These are phyloP conservation scores for Daldinia childiae DNA, from an alignment of 495 filamentous ascomycete genomes.

Conservation along the genomic window DNA sequence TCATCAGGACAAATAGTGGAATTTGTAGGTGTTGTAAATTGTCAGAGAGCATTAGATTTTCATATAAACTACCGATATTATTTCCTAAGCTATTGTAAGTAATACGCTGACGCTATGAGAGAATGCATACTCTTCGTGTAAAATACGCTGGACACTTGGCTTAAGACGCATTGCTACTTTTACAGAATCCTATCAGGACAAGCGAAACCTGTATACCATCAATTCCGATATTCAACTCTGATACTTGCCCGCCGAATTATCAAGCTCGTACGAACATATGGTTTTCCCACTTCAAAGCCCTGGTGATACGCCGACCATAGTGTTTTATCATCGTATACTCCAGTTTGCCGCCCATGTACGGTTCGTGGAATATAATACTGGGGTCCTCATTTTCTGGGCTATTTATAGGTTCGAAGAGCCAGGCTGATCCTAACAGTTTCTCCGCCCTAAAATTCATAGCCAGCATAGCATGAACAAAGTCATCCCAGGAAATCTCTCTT, in stretches of 20 bases:
- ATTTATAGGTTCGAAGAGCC: conserved; percentile 56
- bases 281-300: neutral
- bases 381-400: neutral
- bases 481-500: conserved; percentile 61
- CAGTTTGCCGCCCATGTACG: conserved; percentile 42
- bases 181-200: neutral
- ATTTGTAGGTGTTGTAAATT: neutral
- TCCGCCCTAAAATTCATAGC: conserved; percentile 55
- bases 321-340: neutral
- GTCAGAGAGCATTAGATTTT: neutral
- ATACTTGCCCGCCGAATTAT: neutral
- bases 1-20: neutral
- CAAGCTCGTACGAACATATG: conserved; percentile 2
- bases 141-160: neutral
- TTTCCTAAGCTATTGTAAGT: neutral
- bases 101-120: neutral
- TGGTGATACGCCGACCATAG: conserved; percentile 10
- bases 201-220: neutral
- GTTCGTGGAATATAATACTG: conserved; percentile 62
- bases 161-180: neutral
- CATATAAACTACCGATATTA: neutral
- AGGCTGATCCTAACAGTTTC: conserved; percentile 65
- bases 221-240: no score
- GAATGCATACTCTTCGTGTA: neutral
- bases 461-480: conserved; percentile 64